Evolutionary conservation across 129 eudicot genomes (phyloP).

Genomic region (Flaveria ramosissima): DNA sequence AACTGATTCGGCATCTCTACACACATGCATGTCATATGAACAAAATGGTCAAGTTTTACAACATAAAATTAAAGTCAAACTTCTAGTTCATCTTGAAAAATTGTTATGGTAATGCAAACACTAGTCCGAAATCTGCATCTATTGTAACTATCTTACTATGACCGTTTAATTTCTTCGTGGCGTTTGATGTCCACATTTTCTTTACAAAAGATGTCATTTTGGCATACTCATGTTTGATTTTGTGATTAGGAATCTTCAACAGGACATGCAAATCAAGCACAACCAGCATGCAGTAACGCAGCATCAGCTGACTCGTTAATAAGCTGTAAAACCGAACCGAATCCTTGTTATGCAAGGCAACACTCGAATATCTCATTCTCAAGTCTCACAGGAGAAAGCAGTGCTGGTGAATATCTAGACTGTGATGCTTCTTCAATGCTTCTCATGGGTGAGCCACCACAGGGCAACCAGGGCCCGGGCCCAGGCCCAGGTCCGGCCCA

Average conservation of each 20-base stretch:
- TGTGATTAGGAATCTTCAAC: slow-evolving; percentile 35
- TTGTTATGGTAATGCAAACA: no score
- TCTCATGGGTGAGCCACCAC: slow-evolving; percentile 51
- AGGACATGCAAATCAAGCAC: slow-evolving; percentile 20
- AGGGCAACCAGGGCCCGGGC: slow-evolving; percentile 27
- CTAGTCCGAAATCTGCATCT: no score
- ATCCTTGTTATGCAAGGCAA: slow-evolving; percentile 34
- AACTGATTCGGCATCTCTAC: no score
- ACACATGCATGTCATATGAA: no score
- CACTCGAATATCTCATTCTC: slow-evolving; percentile 44
- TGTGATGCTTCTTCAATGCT: slow-evolving; percentile 50
- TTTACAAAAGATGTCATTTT: no score
- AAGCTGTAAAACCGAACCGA: slow-evolving; percentile 55
- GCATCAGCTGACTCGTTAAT: slow-evolving; percentile 46
- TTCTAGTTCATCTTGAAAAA: no score
- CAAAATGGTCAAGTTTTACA: no score
- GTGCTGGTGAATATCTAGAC: slow-evolving; percentile 48
- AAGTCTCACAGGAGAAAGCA: slow-evolving; percentile 39
- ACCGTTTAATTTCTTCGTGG: neutral
- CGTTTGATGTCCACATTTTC: neutral
- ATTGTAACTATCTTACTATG: no score
- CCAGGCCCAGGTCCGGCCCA: neutral
- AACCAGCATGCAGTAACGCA: slow-evolving; percentile 50
- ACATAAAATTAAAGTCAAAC: no score
- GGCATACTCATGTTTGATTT: neutral